These are phyloP conservation scores for Alternaria triticina DNA, from an alignment of 2,329 filamentous ascomycete genomes.

Conservation along the genomic window DNA sequence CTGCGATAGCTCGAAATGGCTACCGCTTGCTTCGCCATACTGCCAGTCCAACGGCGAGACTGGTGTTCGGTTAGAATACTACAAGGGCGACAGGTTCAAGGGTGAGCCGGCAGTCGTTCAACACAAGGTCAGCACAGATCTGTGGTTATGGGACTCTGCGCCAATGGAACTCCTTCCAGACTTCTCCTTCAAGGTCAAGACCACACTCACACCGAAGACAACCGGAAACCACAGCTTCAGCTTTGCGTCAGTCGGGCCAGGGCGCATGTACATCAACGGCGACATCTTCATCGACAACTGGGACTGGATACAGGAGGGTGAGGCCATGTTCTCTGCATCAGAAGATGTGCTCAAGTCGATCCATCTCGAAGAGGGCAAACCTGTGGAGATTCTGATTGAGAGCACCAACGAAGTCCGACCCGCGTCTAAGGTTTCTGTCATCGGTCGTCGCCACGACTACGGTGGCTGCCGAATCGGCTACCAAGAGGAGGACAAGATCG, in stretches of 20 bases:
- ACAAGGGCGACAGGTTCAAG: conserved; percentile 67
- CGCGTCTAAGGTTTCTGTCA: conserved; percentile 62
- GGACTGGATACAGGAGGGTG: conserved; percentile 73
- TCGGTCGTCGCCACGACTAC: conserved; percentile 68
- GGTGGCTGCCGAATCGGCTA: conserved; percentile 76
- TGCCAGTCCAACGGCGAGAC: conserved; percentile 64
- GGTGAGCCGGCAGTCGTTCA: conserved; percentile 64
- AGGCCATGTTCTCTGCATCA: conserved; percentile 74
- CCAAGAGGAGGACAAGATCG: conserved; percentile 70
- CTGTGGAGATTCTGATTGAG: conserved; percentile 67
- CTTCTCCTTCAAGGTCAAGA: conserved; percentile 70
- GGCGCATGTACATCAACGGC: conserved; percentile 66
- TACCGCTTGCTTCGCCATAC: conserved; percentile 66
- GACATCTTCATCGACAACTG: conserved; percentile 68
- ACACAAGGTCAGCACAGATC: conserved; percentile 67
- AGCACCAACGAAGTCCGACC: conserved; percentile 72
- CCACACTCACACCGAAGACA: conserved; percentile 63
- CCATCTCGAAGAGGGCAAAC: conserved; percentile 64
- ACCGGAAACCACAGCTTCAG: conserved; percentile 70
- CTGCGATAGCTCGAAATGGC: conserved; percentile 70
- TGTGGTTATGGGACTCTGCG: conserved; percentile 74
- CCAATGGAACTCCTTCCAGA: conserved; percentile 66
- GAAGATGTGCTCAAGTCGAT: conserved; percentile 68
- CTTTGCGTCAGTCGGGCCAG: conserved; percentile 71
- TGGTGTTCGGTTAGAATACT: conserved; percentile 71